Percentiles rank a stretch among this genome's conserved stretches.
phyloP scores from a whole-genome alignment of 1,284 basidiomycete species.

The Cutaneotrichosporon daszewskae region DNA sequence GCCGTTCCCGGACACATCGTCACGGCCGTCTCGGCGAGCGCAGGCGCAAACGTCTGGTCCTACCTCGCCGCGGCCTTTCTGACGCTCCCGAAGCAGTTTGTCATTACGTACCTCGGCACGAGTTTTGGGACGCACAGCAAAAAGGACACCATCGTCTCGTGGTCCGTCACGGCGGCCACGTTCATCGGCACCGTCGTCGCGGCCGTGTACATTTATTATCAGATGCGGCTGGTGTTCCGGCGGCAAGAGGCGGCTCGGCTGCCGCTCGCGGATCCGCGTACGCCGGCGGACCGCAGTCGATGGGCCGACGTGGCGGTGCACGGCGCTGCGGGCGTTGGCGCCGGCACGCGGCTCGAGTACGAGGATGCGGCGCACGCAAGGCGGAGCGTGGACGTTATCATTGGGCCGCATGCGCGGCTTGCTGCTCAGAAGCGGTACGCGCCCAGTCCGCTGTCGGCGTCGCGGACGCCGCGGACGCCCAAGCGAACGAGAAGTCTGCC shows the following conservation, averaged over 20 bases:
- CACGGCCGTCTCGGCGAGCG: constrained; percentile 41
- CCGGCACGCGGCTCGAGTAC: constrained; percentile 5
- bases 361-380: constrained; percentile 4
- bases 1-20: constrained; percentile 44
- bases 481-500: constrained; percentile 29
- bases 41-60: constrained; percentile 38
- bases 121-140: constrained; percentile 31
- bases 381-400: constrained; percentile 7
- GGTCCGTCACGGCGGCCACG: constrained; percentile 28
- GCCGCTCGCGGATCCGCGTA: constrained; percentile 12
- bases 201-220: constrained; percentile 44
- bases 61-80: constrained; percentile 42
- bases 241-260: constrained; percentile 13
- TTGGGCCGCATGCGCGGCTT: constrained; percentile 14
- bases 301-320: constrained; percentile 7
- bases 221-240: constrained; percentile 41
- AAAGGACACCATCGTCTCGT: constrained; percentile 37
- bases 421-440: background rate
- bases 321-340: constrained; percentile 6
- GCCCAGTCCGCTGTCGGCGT: background rate
- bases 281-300: background rate
- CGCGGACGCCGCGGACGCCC: constrained; percentile 16
- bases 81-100: constrained; percentile 43
- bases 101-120: constrained; percentile 41
- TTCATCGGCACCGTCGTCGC: constrained; percentile 39